These are phyloP conservation scores for Fusarium euwallaceae DNA, from an alignment of 2,329 filamentous ascomycete species.

Conservation along the genomic window DNA sequence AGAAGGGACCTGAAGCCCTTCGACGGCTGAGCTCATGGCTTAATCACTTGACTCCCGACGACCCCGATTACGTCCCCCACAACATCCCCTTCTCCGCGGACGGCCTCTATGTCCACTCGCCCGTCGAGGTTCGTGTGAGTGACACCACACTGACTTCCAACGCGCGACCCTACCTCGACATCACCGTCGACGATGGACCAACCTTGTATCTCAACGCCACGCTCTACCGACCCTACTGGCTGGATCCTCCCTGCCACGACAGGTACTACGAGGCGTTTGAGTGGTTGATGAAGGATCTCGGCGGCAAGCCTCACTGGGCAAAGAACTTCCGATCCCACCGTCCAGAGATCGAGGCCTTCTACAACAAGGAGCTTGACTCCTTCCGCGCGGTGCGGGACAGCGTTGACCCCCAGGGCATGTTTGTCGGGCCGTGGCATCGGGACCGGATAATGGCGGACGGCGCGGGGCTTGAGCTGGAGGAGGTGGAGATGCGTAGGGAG, in stretches of 20 bases:
- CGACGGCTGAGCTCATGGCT: slow-evolving; percentile 88
- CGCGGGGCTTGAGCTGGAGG: slow-evolving; percentile 52
- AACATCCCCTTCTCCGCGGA: slow-evolving; percentile 85
- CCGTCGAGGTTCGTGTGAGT: slow-evolving; percentile 89
- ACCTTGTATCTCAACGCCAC: slow-evolving; percentile 93
- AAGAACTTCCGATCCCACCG: slow-evolving; percentile 83
- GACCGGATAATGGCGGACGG: slow-evolving; percentile 68
- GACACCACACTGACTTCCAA: slow-evolving; percentile 68
- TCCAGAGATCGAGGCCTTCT: slow-evolving; percentile 74
- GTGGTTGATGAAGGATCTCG: slow-evolving; percentile 88
- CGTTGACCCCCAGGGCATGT: slow-evolving; percentile 86
- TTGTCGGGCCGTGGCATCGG: slow-evolving; percentile 91
- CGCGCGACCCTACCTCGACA: slow-evolving; percentile 72
- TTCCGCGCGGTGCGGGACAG: slow-evolving; percentile 78
- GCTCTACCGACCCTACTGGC: slow-evolving; percentile 84
- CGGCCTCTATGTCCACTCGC: slow-evolving; percentile 87
- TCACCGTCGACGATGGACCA: slow-evolving; percentile 74
- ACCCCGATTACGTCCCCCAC: slow-evolving; percentile 73
- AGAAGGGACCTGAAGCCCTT: slow-evolving; percentile 89
- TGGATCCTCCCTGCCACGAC: slow-evolving; percentile 80
- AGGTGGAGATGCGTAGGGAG: slow-evolving; percentile 50
- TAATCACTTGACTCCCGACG: slow-evolving; percentile 70
- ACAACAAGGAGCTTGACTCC: slow-evolving; percentile 73
- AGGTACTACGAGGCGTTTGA: slow-evolving; percentile 93
- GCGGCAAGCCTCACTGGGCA: slow-evolving; percentile 88